Evolutionary conservation across 495 filamentous ascomycete genomes (phyloP).

Genomic region (Tetracladium marchalianum): DNA sequence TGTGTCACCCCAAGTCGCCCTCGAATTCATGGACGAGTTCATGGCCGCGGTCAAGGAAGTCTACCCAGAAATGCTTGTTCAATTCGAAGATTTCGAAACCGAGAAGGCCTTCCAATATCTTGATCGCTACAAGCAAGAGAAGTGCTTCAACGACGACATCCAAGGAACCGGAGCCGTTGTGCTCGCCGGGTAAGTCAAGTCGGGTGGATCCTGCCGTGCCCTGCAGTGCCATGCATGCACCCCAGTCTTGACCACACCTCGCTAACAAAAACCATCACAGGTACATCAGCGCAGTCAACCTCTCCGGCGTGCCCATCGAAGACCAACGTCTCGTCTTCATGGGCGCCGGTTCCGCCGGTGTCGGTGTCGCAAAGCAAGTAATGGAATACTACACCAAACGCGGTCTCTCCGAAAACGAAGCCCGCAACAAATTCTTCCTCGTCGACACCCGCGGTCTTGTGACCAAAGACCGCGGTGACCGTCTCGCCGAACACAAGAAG

Average conservation of each 20-base stretch:
- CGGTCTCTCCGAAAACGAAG: constrained; percentile 86
- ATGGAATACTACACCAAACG: constrained; percentile 91
- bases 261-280: constrained; percentile 22
- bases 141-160: constrained; percentile 98
- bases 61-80: constrained; percentile 88
- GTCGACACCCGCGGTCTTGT: constrained; percentile 96
- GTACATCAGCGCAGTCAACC: constrained; percentile 88
- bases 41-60: constrained; percentile 86
- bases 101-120: constrained; percentile 84
- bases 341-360: constrained; percentile 89
- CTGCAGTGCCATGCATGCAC: neutral
- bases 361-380: constrained; percentile 94
- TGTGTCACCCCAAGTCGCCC: constrained; percentile 68
- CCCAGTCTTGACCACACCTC: neutral
- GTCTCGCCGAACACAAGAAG: constrained; percentile 91
- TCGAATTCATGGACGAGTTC: constrained; percentile 93
- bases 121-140: constrained; percentile 73
- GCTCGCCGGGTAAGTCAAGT: constrained; percentile 55
- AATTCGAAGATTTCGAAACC: constrained; percentile 98
- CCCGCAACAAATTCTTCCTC: constrained; percentile 87
- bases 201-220: too few relatives aligned
- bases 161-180: constrained; percentile 97
- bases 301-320: constrained; percentile 74
- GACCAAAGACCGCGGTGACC: constrained; percentile 86
- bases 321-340: constrained; percentile 94